Conservation (phyloP, 2,329 filamentous ascomycete species). For the Aspergillus sp. region DNA sequence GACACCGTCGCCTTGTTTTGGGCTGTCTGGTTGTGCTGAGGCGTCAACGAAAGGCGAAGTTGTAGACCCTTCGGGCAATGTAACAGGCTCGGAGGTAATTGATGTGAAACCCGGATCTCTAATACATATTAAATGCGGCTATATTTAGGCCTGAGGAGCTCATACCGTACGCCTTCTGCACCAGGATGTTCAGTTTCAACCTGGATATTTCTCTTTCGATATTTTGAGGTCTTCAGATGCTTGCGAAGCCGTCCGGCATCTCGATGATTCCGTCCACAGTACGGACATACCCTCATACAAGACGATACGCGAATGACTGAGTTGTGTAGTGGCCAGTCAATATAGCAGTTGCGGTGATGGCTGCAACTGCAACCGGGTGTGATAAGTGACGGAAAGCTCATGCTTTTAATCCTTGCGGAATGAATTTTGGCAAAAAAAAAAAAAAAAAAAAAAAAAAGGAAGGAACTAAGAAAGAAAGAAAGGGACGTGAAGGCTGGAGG, state of each 20-base stretch:
- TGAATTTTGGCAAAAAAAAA: no score
- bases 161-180: background rate
- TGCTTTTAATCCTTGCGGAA: no score
- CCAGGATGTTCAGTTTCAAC: conserved; percentile 1
- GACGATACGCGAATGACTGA: background rate
- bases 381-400: no score
- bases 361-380: no score
- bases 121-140: background rate
- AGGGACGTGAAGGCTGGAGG: no score
- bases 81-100: background rate
- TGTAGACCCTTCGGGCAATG: background rate
- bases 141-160: background rate
- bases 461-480: no score
- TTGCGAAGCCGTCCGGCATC: background rate
- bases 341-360: no score
- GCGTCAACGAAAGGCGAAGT: no score
- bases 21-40: background rate
- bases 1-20: background rate
- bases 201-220: background rate
- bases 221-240: background rate
- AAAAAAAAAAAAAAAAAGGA: no score
- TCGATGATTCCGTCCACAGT: background rate
- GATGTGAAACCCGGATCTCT: background rate
- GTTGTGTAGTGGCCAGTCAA: no score
- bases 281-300: background rate